These are phyloP conservation scores for Pichia sp. DNA, from an alignment of 1,139 yeast species.

Conservation along the genomic window DNA sequence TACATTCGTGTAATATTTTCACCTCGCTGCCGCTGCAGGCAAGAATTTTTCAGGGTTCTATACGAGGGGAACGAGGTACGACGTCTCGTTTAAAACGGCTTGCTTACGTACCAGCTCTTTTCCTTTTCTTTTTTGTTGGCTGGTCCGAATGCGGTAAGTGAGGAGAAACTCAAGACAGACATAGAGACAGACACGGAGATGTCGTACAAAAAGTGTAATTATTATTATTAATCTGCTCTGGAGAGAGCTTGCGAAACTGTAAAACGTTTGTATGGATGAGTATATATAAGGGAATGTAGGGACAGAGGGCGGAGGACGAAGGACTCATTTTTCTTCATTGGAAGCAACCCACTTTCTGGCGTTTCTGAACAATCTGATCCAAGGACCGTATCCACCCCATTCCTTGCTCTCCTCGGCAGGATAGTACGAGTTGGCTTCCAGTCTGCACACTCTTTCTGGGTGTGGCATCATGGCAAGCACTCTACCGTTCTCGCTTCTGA, in stretches of 20 bases:
- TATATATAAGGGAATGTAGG: background rate
- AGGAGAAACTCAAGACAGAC: too few relatives aligned
- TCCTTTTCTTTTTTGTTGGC: background rate
- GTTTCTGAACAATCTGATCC: slow-evolving; percentile 89
- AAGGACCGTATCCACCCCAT: slow-evolving; percentile 79
- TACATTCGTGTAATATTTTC: background rate
- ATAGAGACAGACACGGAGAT: too few relatives aligned
- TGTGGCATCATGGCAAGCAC: slow-evolving; percentile 99
- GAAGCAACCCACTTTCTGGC: slow-evolving; percentile 88
- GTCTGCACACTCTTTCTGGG: slow-evolving; percentile 91
- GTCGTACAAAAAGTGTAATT: background rate
- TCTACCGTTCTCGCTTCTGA: slow-evolving; percentile 85
- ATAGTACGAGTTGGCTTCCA: slow-evolving; percentile 88
- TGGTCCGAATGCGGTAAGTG: background rate
- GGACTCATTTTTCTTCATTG: slow-evolving; percentile 7
- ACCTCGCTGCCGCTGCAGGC: background rate
- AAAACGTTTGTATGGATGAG: background rate
- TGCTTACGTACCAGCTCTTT: background rate
- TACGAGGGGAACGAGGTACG: too few relatives aligned
- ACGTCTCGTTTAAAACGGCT: too few relatives aligned
- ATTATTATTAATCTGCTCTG: background rate
- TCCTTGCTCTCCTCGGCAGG: slow-evolving; percentile 67
- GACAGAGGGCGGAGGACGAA: too few relatives aligned
- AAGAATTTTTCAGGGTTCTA: background rate
- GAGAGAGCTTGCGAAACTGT: background rate